Percentiles rank a stretch among this genome's conserved stretches.
phyloP scores from a whole-genome alignment of 805 yeast genomes.

The Candida ficus region DNA sequence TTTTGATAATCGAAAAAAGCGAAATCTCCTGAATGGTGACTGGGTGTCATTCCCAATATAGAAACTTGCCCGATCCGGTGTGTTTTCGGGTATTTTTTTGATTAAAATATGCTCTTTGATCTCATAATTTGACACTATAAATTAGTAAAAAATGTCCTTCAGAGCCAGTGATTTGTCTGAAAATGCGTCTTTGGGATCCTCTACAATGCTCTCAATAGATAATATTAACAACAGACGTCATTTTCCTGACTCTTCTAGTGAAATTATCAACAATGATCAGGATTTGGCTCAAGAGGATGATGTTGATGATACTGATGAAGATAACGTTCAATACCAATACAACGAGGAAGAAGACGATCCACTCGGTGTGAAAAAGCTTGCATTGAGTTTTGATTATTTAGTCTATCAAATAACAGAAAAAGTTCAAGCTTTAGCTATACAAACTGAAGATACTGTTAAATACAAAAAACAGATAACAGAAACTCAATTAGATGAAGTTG shows the following conservation, averaged over 20 bases:
- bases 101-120: too few species aligned
- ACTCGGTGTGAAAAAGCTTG: constrained; percentile 51
- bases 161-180: background rate
- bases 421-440: constrained; percentile 42
- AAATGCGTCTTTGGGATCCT: background rate
- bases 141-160: background rate
- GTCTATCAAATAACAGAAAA: constrained; percentile 57
- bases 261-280: background rate
- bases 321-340: constrained; percentile 8
- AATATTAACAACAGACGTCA: background rate
- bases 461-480: constrained; percentile 21
- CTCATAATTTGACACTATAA: too few species aligned
- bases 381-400: constrained; percentile 60
- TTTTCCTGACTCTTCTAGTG: too few species aligned
- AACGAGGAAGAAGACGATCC: constrained; percentile 48
- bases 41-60: background rate
- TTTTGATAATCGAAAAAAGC: constrained; percentile 1
- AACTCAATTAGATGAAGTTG: constrained; percentile 27
- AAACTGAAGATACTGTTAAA: constrained; percentile 28
- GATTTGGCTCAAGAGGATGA: constrained; percentile 3
- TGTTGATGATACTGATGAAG: constrained; percentile 1
- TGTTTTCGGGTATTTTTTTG: background rate
- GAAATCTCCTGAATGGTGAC: constrained; percentile 7
- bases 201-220: background rate
- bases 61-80: background rate